Conservation (phyloP, 2,329 filamentous ascomycete genomes). For the Neofusicoccum kwambonambiense region DNA sequence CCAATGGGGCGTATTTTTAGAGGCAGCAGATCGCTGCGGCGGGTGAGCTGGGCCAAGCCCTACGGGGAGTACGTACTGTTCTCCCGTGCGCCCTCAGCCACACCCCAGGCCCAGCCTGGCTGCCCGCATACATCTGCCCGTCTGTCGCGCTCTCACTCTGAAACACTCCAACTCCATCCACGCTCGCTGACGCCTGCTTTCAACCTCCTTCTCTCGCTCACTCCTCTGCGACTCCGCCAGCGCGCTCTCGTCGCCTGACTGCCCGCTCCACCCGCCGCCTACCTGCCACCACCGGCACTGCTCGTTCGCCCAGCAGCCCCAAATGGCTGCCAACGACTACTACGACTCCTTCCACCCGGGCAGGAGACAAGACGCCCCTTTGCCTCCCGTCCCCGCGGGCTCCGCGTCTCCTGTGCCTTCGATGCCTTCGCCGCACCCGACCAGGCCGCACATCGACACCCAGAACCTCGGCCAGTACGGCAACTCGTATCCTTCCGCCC, state of each 20-base stretch:
- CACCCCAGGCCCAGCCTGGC: not conserved
- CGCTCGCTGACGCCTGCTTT: not conserved
- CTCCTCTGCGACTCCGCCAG: not conserved
- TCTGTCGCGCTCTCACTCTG: not conserved
- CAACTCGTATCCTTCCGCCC: conserved; percentile 19
- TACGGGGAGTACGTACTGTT: not conserved
- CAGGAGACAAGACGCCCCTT: conserved; percentile 43
- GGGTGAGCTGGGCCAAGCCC: not conserved
- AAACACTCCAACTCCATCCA: conserved; percentile 4
- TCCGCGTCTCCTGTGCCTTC: conserved; percentile 26
- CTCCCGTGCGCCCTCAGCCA: not conserved
- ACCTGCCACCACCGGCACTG: not conserved
- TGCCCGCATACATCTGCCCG: not conserved
- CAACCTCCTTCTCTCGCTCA: not conserved
- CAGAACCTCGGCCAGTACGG: conserved; percentile 20
- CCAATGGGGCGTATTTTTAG: not conserved
- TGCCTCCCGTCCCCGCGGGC: conserved; percentile 32
- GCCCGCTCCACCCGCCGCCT: not conserved
- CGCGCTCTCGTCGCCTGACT: not conserved
- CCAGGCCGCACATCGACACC: conserved; percentile 34
- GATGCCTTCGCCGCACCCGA: conserved; percentile 34
- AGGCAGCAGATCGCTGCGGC: not conserved
- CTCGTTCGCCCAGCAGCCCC: conserved; percentile 12
- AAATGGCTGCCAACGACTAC: conserved; percentile 59
- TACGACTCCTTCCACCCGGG: conserved; percentile 53